Base-by-base conservation (phyloP, 1,284 basidiomycete species). In the Volvariella surrecta region DNA sequence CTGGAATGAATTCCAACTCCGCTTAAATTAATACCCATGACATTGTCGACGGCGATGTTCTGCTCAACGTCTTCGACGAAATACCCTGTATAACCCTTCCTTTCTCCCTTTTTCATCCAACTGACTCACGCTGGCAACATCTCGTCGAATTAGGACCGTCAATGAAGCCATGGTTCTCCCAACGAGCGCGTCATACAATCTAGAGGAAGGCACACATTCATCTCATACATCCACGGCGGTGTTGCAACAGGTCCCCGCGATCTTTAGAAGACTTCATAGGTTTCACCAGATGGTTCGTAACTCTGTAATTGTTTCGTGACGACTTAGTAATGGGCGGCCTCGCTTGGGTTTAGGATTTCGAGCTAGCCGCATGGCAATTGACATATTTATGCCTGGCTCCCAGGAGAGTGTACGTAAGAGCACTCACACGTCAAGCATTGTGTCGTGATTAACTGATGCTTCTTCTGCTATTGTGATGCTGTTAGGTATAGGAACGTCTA, bases 281-380 rank as follows among this genome's bases (percentile, higher is more conserved):
- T 85, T 91, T 54, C 83, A 87, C 46, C 84, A 90, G 59, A 92
- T 93, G 89, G 89, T 86, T 50, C 39, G 75, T 58, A 22, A 19
- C 13, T 37, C 19, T 48, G 17, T 40, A 13, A 3, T 3, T 4
- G 9, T 32, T 32, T 38, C 7, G 34, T 16, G n/a, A 46, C 45
- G 32, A 22, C 45, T 51, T 15, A n/a, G n/a, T n/a, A 52, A 8
- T 41, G 18, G 15, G 34, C 6, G 15, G n/a, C 34, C 40, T 44
- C 47, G 24, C 6, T 11, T 28, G 24, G 24, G 11, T 47, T 18
- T 60, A 95, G 91, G 92, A 96, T 62, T 95, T 96, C 64, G 92
- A 96, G 62, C 68, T 94, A 44, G 93, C 93, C 17, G 85, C 88
- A 37, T 95, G 91, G 89, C 90, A 95, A 59, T 63, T 96, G 47